These are phyloP conservation scores for Linum tenue DNA, from an alignment of 345 rosid genomes.

Conservation along the genomic window DNA sequence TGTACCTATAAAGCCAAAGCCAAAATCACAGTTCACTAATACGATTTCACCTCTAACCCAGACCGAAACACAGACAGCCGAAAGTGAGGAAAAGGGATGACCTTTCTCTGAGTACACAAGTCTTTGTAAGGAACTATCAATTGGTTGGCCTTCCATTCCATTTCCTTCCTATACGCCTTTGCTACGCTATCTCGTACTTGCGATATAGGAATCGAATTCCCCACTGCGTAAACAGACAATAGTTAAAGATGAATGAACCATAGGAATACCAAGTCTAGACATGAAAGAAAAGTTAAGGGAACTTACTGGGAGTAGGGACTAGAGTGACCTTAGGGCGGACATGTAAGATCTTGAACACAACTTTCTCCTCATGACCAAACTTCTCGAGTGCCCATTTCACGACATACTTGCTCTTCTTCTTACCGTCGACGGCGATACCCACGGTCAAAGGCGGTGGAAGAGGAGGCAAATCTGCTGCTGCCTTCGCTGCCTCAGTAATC, in stretches of 20 bases:
- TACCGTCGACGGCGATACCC: slow-evolving; percentile 64
- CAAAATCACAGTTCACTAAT: no score
- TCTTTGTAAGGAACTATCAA: slow-evolving; percentile 57
- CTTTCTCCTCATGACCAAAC: slow-evolving; percentile 42
- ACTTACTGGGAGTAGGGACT: slow-evolving; percentile 87
- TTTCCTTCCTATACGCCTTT: slow-evolving; percentile 65
- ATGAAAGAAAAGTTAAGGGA: background rate
- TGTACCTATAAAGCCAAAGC: slow-evolving; percentile 31
- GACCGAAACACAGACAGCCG: no score
- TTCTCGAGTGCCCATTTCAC: slow-evolving; percentile 48
- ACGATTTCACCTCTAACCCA: no score
- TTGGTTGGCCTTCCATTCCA: slow-evolving; percentile 47
- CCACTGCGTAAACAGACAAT: slow-evolving; percentile 34
- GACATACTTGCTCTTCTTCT: slow-evolving; percentile 38
- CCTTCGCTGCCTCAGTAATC: slow-evolving; percentile 18
- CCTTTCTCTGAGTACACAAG: slow-evolving; percentile 60
- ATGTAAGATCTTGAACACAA: slow-evolving; percentile 54
- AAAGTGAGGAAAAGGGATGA: slow-evolving; percentile 6
- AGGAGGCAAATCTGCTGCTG: slow-evolving; percentile 25
- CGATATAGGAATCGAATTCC: slow-evolving; percentile 55
- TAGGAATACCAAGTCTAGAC: slow-evolving; percentile 4
- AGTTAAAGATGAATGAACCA: no score
- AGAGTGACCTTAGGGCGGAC: slow-evolving; percentile 46
- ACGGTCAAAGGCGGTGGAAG: slow-evolving; percentile 29
- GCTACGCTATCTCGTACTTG: slow-evolving; percentile 72